These are phyloP conservation scores for Trametes coccinea DNA, from an alignment of 768 basidiomycete species.

Conservation along the genomic window DNA sequence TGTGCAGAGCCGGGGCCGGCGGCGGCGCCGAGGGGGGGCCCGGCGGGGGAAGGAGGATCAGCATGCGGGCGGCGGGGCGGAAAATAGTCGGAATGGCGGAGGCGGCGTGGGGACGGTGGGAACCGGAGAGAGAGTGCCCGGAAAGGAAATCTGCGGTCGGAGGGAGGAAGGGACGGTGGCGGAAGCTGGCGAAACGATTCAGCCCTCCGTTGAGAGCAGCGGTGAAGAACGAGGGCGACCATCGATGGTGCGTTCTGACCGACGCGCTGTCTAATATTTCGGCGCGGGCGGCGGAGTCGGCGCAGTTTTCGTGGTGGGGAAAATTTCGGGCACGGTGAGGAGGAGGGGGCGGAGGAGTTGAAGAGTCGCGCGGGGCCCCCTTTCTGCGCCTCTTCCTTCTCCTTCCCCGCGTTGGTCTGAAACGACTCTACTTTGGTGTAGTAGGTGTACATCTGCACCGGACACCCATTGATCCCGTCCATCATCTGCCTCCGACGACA, in stretches of 20 bases:
- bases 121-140: constrained; percentile 4
- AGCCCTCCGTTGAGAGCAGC: constrained; percentile 9
- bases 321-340: constrained; percentile 3
- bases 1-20: neutral
- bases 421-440: too few species aligned
- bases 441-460: too few species aligned
- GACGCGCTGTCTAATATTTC: neutral
- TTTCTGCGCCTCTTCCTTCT: too few species aligned
- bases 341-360: neutral
- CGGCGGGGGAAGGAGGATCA: constrained; percentile 5
- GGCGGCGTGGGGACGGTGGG: constrained; percentile 9
- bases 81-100: constrained; percentile 21
- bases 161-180: constrained; percentile 7
- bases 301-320: constrained; percentile 5
- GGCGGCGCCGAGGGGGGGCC: neutral
- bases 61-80: constrained; percentile 13
- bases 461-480: too few species aligned
- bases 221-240: neutral
- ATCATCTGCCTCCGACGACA: too few species aligned
- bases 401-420: too few species aligned
- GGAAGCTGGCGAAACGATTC: constrained; percentile 22
- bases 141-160: constrained; percentile 3
- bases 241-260: constrained; percentile 1
- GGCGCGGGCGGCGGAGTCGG: neutral
- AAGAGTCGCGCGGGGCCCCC: neutral